Percentiles rank a stretch among this genome's conserved stretches.
Conservation (phyloP, 23 red algal species). For the Gracilaria vermiculophylla region DNA sequence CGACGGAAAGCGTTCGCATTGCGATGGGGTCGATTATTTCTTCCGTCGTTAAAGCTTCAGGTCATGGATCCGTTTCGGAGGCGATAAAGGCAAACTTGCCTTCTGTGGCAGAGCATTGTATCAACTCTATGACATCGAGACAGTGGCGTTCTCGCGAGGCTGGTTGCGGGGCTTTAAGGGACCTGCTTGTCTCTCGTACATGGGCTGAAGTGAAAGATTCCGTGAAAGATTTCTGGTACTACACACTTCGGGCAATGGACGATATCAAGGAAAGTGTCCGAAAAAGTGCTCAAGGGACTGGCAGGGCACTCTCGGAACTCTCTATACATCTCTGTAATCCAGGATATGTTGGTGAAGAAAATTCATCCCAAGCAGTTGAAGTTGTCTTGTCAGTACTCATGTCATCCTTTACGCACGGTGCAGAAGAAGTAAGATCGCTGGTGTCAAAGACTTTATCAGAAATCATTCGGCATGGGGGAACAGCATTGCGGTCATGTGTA, state of each 20-base stretch:
- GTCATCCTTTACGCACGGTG: conserved; percentile 60
- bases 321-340: conserved; percentile 70
- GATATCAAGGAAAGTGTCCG: conserved; percentile 80
- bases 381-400: conserved; percentile 52
- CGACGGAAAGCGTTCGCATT: conserved; percentile 51
- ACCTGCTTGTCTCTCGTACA: conserved; percentile 36
- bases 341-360: conserved; percentile 19
- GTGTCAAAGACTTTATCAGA: conserved; percentile 51
- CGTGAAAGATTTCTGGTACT: conserved; percentile 59
- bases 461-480: conserved; percentile 51
- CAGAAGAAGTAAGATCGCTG: conserved; percentile 45
- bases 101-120: conserved; percentile 34
- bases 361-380: conserved; percentile 36
- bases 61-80: conserved; percentile 42
- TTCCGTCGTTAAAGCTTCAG: conserved; percentile 48
- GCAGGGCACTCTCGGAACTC: conserved; percentile 54
- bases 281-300: conserved; percentile 46
- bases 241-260: conserved; percentile 54
- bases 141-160: conserved; percentile 72
- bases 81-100: conserved; percentile 54
- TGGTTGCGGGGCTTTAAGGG: conserved; percentile 45
- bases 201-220: conserved; percentile 60
- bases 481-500: conserved; percentile 22
- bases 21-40: conserved; percentile 64
- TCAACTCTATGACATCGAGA: conserved; percentile 39